These are phyloP conservation scores for Puccinia hordei DNA, from an alignment of 1,284 basidiomycete genomes.

Conservation along the genomic window DNA sequence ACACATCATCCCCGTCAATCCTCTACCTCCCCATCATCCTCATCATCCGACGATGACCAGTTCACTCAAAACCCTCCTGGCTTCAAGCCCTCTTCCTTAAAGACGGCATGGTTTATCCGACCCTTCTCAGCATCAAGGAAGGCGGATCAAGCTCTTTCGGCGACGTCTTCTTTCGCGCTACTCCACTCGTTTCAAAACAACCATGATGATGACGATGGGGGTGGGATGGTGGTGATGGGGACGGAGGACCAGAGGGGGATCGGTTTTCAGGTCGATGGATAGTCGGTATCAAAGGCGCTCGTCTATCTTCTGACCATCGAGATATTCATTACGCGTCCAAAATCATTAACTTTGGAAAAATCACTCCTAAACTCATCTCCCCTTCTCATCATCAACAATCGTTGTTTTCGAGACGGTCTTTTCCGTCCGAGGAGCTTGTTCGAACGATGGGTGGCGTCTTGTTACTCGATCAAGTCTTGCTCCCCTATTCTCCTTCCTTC, in stretches of 20 bases:
- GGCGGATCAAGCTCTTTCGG: slow-evolving; percentile 68
- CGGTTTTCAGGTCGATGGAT: slow-evolving; percentile 64
- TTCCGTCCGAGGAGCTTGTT: no score
- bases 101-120: slow-evolving; percentile 72
- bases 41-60: slow-evolving; percentile 51
- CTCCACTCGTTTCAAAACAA: slow-evolving; percentile 57
- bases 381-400: neutral
- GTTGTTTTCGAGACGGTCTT: neutral
- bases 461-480: slow-evolving; percentile 9
- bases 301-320: slow-evolving; percentile 68
- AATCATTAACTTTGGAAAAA: slow-evolving; percentile 77
- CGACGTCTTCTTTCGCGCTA: slow-evolving; percentile 72
- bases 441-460: slow-evolving; percentile 6
- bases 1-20: slow-evolving; percentile 73
- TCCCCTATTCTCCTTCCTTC: slow-evolving; percentile 16
- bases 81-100: slow-evolving; percentile 70
- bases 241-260: slow-evolving; percentile 66
- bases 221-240: slow-evolving; percentile 74
- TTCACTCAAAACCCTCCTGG: slow-evolving; percentile 33
- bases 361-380: slow-evolving; percentile 63
- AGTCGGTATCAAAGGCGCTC: slow-evolving; percentile 86
- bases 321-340: slow-evolving; percentile 69
- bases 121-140: slow-evolving; percentile 66
- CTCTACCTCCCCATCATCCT: neutral
- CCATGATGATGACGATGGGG: slow-evolving; percentile 48